Conservation (phyloP, 2,329 filamentous ascomycete species). For the Fusarium musae region DNA sequence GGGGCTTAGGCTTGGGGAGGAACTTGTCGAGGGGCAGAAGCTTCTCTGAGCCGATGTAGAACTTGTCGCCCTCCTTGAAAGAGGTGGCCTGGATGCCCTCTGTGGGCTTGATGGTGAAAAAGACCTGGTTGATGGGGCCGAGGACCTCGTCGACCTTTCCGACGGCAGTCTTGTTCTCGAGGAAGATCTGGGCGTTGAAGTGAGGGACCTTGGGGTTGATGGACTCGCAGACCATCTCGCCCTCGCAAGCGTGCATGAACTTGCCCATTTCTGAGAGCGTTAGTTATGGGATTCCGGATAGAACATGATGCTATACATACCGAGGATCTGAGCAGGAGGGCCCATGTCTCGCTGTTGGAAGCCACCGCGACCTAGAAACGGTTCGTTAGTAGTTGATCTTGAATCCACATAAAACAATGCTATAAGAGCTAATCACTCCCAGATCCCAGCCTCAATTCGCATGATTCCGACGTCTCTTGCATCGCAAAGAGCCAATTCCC, state of each 20-base stretch:
- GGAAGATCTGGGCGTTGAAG: slow-evolving; percentile 98
- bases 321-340: slow-evolving; percentile 52
- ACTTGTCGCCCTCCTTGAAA: slow-evolving; percentile 97
- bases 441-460: neutral
- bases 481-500: neutral
- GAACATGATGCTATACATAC: slow-evolving; percentile 40
- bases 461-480: neutral
- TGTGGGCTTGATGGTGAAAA: slow-evolving; percentile 97
- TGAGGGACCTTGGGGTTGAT: slow-evolving; percentile 96
- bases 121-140: slow-evolving; percentile 96
- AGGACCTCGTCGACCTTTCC: slow-evolving; percentile 99
- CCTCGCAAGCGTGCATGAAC: slow-evolving; percentile 94
- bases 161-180: slow-evolving; percentile 97
- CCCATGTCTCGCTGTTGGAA: slow-evolving; percentile 55
- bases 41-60: slow-evolving; percentile 96
- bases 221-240: slow-evolving; percentile 97
- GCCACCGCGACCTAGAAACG: slow-evolving; percentile 49
- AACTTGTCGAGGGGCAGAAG: slow-evolving; percentile 95
- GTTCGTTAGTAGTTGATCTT: slow-evolving; percentile 24
- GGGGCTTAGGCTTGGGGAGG: slow-evolving; percentile 89
- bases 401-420: neutral
- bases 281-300: neutral
- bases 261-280: slow-evolving; percentile 82
- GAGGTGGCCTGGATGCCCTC: slow-evolving; percentile 95
- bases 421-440: neutral